phyloP scores from a whole-genome alignment of 768 basidiomycete species.

The Podaxis rugospora region DNA sequence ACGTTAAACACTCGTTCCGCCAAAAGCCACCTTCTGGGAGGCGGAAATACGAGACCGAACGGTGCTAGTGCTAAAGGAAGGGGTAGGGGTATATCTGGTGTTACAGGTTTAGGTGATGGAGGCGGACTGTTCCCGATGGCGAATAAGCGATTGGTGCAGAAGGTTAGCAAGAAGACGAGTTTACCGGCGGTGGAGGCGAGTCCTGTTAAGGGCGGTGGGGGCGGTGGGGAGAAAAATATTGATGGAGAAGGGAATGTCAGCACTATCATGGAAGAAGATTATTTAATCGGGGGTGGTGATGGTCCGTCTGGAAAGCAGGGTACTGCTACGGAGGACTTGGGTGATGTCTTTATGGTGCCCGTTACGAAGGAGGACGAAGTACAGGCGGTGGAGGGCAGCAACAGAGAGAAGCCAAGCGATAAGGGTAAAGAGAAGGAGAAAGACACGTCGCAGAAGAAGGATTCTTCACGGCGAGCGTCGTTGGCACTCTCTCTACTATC shows the following conservation, averaged over 20 bases:
- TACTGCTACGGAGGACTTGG: slow-evolving; percentile 4
- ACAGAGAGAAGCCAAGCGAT: background rate
- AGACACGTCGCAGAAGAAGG: slow-evolving; percentile 24
- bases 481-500: slow-evolving; percentile 58
- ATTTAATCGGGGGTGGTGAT: slow-evolving; percentile 1
- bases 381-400: slow-evolving; percentile 13
- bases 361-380: slow-evolving; percentile 10
- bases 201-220: slow-evolving; percentile 39
- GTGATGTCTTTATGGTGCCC: slow-evolving; percentile 16
- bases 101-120: slow-evolving; percentile 23
- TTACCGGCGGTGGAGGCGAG: slow-evolving; percentile 45
- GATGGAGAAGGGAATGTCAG: slow-evolving; percentile 13
- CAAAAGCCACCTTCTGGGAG: slow-evolving; percentile 1
- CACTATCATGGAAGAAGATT: slow-evolving; percentile 14
- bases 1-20: slow-evolving; percentile 7
- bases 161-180: slow-evolving; percentile 43
- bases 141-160: slow-evolving; percentile 21
- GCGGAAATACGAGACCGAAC: slow-evolving; percentile 8
- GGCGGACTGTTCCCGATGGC: background rate
- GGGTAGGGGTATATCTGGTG: slow-evolving; percentile 22
- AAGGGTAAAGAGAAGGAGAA: slow-evolving; percentile 30
- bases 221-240: slow-evolving; percentile 15
- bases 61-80: slow-evolving; percentile 9
- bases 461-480: slow-evolving; percentile 52
- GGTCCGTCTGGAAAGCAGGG: slow-evolving; percentile 1